Percentiles rank a stretch among this genome's conserved stretches.
phyloP scores from a whole-genome alignment of 2,329 filamentous ascomycete species.

The Aspergillus fijiensis region DNA sequence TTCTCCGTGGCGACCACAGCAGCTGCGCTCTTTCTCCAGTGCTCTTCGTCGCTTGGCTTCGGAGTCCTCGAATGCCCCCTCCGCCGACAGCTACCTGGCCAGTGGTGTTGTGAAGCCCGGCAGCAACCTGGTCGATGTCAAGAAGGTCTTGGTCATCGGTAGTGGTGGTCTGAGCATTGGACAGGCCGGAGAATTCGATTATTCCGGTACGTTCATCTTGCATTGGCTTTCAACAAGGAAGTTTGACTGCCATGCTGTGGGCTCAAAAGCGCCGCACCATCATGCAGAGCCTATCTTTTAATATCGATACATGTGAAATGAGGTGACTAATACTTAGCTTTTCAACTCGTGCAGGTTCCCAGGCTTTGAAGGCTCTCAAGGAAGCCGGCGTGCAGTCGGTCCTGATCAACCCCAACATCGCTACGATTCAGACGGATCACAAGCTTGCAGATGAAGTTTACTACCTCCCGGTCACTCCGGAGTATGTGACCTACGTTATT shows the following conservation, averaged over 20 bases:
- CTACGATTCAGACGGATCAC: conserved; percentile 97
- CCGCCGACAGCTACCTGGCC: conserved; percentile 81
- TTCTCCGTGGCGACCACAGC: conserved; percentile 41
- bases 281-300: background rate
- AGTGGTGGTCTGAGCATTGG: conserved; percentile 95
- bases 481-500: conserved; percentile 97
- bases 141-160: conserved; percentile 96
- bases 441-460: conserved; percentile 95
- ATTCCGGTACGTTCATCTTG: conserved; percentile 71
- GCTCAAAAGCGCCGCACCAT: no score
- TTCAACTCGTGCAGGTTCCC: conserved; percentile 64
- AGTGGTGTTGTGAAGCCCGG: conserved; percentile 81
- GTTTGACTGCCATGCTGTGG: background rate
- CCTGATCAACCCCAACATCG: conserved; percentile 96
- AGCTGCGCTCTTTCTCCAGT: conserved; percentile 46
- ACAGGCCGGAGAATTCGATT: conserved; percentile 97
- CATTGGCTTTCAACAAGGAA: background rate
- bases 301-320: background rate
- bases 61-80: conserved; percentile 68
- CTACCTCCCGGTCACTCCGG: conserved; percentile 94
- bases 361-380: conserved; percentile 94
- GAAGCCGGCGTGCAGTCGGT: conserved; percentile 90
- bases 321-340: conserved; percentile 21
- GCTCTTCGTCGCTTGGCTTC: conserved; percentile 39
- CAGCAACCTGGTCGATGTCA: conserved; percentile 78